Base-by-base conservation (phyloP, 1,284 basidiomycete genomes). In the Agroathelia rolfsii region DNA sequence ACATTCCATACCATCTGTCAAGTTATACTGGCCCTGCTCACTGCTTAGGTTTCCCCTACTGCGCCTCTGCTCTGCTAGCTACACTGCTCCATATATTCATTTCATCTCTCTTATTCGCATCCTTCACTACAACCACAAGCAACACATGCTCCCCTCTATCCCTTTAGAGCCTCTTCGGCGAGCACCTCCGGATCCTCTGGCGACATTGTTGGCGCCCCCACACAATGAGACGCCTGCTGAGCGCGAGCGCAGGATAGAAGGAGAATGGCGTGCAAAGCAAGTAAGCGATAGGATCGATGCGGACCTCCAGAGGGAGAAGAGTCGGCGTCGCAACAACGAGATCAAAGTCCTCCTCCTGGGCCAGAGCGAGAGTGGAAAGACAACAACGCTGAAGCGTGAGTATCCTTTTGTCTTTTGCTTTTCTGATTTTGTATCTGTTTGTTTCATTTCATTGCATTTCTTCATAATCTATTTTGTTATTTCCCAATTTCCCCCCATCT, bases 311-410 rank as follows among this genome's bases (percentile, higher is more conserved):
- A 82, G 45, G 62, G 64, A 37, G 66, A 61, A 37, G 71, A 72
- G 42, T 60, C 69, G 57, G 72, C 67, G 51, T 55, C 58, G 34
- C 73, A 69, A 44, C 57, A 64, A 34, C n/a, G 71, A 76, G 45
- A 68, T 86, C 51, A 80, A 78, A 50, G 70, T 87, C 29, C 61
- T 87, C 32, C 63, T 87, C 35, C 70, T 87, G 20, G 83, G 83
- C 37, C 82, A 86, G 63, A 82, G 78, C 44, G 82, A 85, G 62
- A 80, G 76, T 44, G 78, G 79, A 23, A 86, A 85, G 62, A 82
- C 76, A 49, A 85, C 81, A 9, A 84, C 81, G 4, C 62, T 85
- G 43, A 85, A 85, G 59, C 80, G 81, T 85, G 61, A 72, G 82
- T 79, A 30, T 37, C 27, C 40, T 19, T 35, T 29, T 30, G 38